These are phyloP conservation scores for Boechera stricta DNA, from an alignment of 345 rosid genomes.

Conservation along the genomic window DNA sequence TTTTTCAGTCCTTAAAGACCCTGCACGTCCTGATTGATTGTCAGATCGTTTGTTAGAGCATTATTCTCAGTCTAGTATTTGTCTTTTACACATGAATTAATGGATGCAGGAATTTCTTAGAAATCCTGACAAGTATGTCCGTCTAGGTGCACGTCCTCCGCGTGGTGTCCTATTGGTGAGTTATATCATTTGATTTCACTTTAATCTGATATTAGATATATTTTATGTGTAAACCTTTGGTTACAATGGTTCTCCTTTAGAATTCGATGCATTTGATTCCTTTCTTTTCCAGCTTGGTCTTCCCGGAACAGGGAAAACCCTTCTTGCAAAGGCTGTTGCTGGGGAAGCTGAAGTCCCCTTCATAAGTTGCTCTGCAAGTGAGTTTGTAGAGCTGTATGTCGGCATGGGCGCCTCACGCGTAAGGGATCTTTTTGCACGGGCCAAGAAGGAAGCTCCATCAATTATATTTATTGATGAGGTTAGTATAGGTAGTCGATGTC, in stretches of 20 bases:
- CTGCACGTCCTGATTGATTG: slow-evolving; percentile 13
- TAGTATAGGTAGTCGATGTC: slow-evolving; percentile 18
- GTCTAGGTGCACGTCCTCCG: slow-evolving; percentile 98
- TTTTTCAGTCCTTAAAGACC: slow-evolving; percentile 13
- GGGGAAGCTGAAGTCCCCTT: slow-evolving; percentile 97
- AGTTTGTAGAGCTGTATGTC: slow-evolving; percentile 91
- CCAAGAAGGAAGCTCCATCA: slow-evolving; percentile 98
- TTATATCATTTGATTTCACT: slow-evolving; percentile 20
- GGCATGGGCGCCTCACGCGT: slow-evolving; percentile 99
- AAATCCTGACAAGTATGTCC: slow-evolving; percentile 81
- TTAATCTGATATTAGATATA: not conserved
- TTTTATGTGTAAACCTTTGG: not conserved
- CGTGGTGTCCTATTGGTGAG: slow-evolving; percentile 96
- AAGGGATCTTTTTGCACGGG: slow-evolving; percentile 92
- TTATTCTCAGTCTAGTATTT: slow-evolving; percentile 38
- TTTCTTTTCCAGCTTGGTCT: slow-evolving; percentile 76
- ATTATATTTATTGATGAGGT: slow-evolving; percentile 98
- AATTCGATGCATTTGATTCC: slow-evolving; percentile 34
- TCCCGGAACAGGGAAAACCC: slow-evolving; percentile 99
- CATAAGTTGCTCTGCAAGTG: slow-evolving; percentile 95
- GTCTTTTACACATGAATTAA: slow-evolving; percentile 37
- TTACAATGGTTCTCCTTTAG: slow-evolving; percentile 18
- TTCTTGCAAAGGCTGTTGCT: slow-evolving; percentile 89
- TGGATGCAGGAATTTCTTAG: slow-evolving; percentile 83
- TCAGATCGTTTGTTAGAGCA: slow-evolving; percentile 21